Evolutionary conservation across 768 basidiomycete genomes (phyloP).

Genomic region (Lepiota venenata): DNA sequence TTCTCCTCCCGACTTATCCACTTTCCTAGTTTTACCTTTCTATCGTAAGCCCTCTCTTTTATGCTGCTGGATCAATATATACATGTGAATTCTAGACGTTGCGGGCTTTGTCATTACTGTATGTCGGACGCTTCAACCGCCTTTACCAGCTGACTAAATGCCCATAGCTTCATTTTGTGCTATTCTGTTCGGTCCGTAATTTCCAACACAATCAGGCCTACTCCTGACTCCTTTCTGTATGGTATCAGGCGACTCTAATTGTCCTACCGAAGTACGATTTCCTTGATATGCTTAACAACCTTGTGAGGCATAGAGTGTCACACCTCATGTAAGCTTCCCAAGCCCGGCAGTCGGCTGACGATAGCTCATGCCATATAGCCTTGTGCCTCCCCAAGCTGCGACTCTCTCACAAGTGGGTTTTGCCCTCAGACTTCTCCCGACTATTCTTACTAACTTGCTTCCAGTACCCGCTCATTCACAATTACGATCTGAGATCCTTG

Average conservation of each 20-base stretch:
- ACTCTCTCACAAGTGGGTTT: slow-evolving; percentile 46
- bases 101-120: slow-evolving; percentile 54
- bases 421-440: background rate
- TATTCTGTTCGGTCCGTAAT: slow-evolving; percentile 47
- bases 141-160: slow-evolving; percentile 12
- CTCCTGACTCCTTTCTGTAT: background rate
- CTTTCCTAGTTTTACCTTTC: slow-evolving; percentile 27
- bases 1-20: slow-evolving; percentile 8
- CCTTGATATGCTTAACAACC: slow-evolving; percentile 39
- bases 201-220: background rate
- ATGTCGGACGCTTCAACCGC: slow-evolving; percentile 16
- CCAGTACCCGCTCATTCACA: slow-evolving; percentile 39
- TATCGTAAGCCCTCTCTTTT: slow-evolving; percentile 38
- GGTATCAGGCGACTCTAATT: slow-evolving; percentile 46
- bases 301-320: slow-evolving; percentile 41
- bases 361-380: slow-evolving; percentile 17
- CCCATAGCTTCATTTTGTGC: slow-evolving; percentile 46
- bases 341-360: background rate
- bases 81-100: slow-evolving; percentile 19
- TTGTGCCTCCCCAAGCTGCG: slow-evolving; percentile 49
- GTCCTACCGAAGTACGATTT: slow-evolving; percentile 44
- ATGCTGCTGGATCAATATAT: background rate
- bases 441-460: background rate
- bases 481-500: slow-evolving; percentile 35
- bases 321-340: slow-evolving; percentile 40